phyloP scores from a whole-genome alignment of 768 basidiomycete species.

The Lentinus brumalis region DNA sequence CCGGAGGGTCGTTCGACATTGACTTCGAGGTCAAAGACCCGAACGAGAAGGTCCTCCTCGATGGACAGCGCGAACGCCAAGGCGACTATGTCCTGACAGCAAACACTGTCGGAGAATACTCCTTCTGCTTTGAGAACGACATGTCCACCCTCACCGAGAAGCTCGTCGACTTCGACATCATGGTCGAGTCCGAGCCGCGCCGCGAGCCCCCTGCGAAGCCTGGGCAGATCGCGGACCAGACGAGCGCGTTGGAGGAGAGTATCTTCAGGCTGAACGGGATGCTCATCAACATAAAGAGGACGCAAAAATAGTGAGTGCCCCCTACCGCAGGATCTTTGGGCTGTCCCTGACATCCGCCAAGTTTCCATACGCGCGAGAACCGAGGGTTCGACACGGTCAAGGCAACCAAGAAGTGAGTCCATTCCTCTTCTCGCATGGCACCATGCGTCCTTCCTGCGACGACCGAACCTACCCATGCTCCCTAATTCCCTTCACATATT shows the following conservation, averaged over 20 bases:
- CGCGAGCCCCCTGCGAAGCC: slow-evolving; percentile 87
- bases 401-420: slow-evolving; percentile 78
- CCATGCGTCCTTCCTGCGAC: not conserved
- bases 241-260: slow-evolving; percentile 91
- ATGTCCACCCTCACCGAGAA: slow-evolving; percentile 94
- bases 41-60: slow-evolving; percentile 81
- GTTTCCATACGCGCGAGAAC: slow-evolving; percentile 93
- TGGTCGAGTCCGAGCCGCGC: slow-evolving; percentile 97
- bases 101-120: slow-evolving; percentile 85
- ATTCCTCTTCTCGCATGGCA: not conserved
- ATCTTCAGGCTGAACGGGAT: slow-evolving; percentile 88
- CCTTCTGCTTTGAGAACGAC: slow-evolving; percentile 99
- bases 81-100: slow-evolving; percentile 98
- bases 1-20: slow-evolving; percentile 95
- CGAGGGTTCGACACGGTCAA: slow-evolving; percentile 92
- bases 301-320: slow-evolving; percentile 84
- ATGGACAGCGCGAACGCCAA: slow-evolving; percentile 87
- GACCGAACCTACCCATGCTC: too few species aligned
- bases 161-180: slow-evolving; percentile 93
- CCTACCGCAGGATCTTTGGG: not conserved
- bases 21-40: slow-evolving; percentile 95
- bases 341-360: slow-evolving; percentile 31
- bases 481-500: too few species aligned
- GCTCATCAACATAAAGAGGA: slow-evolving; percentile 87
- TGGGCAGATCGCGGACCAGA: slow-evolving; percentile 89